phyloP scores from a whole-genome alignment of 192 early-diverging fungal genomes.

The Diversispora epigaea region DNA sequence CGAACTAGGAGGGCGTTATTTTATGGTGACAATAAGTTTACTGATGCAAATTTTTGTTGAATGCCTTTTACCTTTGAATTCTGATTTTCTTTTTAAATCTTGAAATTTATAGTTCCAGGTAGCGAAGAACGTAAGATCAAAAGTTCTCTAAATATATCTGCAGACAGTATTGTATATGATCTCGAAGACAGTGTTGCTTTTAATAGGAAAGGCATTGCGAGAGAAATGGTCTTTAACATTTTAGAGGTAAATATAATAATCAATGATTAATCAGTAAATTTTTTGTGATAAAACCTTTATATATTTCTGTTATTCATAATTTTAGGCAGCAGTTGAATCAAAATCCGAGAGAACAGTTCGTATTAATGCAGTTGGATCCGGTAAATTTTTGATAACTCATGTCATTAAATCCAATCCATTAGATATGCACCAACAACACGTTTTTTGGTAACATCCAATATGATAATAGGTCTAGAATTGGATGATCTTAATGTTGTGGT shows the following conservation, averaged over 20 bases:
- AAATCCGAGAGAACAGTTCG: constrained; percentile 82
- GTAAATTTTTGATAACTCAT: constrained; percentile 22
- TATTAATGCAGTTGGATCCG: constrained; percentile 83
- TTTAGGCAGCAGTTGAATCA: constrained; percentile 61
- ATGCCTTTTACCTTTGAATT: not conserved
- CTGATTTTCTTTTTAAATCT: not conserved
- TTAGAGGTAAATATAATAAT: constrained; percentile 43
- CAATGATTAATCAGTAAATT: not conserved
- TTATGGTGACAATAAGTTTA: constrained; percentile 43
- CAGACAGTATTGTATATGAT: constrained; percentile 89
- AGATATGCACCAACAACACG: not conserved
- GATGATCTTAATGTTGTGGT: constrained; percentile 81
- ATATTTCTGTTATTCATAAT: not conserved
- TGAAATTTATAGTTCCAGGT: constrained; percentile 59
- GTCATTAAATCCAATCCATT: not conserved
- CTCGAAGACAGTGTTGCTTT: constrained; percentile 88
- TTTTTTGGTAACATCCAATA: constrained; percentile 15
- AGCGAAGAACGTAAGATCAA: constrained; percentile 88
- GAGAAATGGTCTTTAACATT: constrained; percentile 70
- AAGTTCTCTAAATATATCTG: constrained; percentile 64
- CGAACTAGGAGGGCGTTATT: constrained; percentile 48
- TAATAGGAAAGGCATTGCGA: constrained; percentile 79
- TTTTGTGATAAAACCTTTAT: constrained; percentile 17
- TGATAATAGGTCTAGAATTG: constrained; percentile 57
- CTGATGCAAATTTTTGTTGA: not conserved